Percentiles rank a stretch among this genome's conserved stretches.
Conservation (phyloP, 306 rosid species). For the Trifolium fragiferum region DNA sequence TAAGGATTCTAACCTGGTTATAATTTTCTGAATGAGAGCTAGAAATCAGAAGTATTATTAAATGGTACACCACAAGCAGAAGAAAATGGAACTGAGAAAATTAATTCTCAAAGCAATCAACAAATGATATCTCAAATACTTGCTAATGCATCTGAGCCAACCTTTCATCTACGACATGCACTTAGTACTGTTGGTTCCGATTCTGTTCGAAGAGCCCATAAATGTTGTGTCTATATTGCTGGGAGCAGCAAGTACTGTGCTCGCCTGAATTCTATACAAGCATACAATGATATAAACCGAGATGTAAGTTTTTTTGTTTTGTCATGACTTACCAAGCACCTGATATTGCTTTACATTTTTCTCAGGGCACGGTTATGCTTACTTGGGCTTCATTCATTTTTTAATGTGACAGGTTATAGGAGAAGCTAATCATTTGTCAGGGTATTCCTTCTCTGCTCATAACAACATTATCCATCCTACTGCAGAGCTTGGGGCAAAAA, state of each 20-base stretch:
- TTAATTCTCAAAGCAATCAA: constrained; percentile 67
- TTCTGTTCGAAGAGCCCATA: constrained; percentile 67
- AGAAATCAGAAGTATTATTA: constrained; percentile 76
- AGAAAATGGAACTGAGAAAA: constrained; percentile 78
- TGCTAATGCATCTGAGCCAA: constrained; percentile 75
- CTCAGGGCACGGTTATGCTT: constrained; percentile 24
- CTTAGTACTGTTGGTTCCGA: constrained; percentile 55
- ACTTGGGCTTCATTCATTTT: constrained; percentile 35
- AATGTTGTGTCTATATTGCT: constrained; percentile 95
- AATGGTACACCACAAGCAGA: constrained; percentile 70
- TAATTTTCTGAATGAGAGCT: constrained; percentile 51
- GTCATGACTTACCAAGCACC: constrained; percentile 15
- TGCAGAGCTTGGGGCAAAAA: constrained; percentile 87
- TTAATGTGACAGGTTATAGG: constrained; percentile 71
- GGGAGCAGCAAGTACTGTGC: constrained; percentile 76
- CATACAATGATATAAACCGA: constrained; percentile 87
- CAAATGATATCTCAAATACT: constrained; percentile 68
- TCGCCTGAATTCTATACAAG: constrained; percentile 88
- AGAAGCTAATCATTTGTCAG: constrained; percentile 85
- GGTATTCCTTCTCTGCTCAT: constrained; percentile 90
- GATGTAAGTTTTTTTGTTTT: constrained; percentile 70
- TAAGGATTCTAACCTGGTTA: constrained; percentile 46
- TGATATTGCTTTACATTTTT: constrained; percentile 32
- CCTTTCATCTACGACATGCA: constrained; percentile 68
- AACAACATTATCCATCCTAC: constrained; percentile 83